Evolutionary conservation across 345 rosid species (phyloP), one percentile per base, ranked within the genome.

Genomic region (Salix caprea): DNA sequence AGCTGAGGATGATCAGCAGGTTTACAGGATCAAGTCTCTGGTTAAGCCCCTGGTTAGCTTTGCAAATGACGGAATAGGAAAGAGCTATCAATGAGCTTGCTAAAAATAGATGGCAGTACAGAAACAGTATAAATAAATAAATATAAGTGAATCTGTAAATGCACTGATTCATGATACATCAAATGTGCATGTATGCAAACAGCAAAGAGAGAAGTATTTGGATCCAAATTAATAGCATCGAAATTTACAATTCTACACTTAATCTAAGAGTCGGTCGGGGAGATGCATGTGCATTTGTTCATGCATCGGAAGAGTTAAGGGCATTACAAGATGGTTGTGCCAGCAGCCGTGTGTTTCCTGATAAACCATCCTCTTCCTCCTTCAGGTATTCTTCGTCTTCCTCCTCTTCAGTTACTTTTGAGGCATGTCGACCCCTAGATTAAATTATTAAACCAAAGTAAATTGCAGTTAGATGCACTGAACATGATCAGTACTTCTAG

Each of bases 371-470:
- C 85, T 94, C 99, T 81, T 92, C 98, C 83, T 92, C 99, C 90
- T 96, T 96, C 8, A 96, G 82, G 74, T 77, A 96, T 81, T 96
- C 99, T 85, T 96, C 99, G 80, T 96, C 99, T 85, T 96, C 99
- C 86, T 96, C 99, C 87, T 93, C 98, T 84, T 96, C 99, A 24
- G 99, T 96, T 30, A 96, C 5, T 83, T 96, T 96, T 39, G 99
- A 96, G 40, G 97, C 97, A 90, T 96, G 99, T 4, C 98, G 95
- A 73, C 99, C 99, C 87, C 99, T 96, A 75, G 40, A 84, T n/a
- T 54, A 40, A 58, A 58, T 58, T n/a, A 58, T n/a, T 26, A 23
- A 58, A 23, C 28, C 13, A 23, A 23, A 9, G 64, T 58, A 58
- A n/a, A 58, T 9, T 4, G 28, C 19, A 76, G 54, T 65, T 60